These are phyloP conservation scores for Herpotrichia juniperi DNA, from an alignment of 2,329 filamentous ascomycete genomes.

Conservation along the genomic window DNA sequence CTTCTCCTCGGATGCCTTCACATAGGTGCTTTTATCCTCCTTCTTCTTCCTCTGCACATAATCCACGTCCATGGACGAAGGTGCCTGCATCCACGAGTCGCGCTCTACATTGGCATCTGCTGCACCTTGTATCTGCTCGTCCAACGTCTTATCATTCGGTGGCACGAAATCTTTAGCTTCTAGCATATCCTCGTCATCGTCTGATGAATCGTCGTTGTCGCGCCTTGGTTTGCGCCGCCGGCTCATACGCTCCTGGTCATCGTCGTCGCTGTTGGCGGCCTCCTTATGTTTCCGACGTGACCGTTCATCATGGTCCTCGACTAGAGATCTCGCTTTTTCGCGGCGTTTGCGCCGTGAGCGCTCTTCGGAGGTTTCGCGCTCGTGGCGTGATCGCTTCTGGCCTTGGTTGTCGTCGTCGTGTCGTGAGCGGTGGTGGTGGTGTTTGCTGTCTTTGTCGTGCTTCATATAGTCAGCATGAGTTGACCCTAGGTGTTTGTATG, in stretches of 20 bases:
- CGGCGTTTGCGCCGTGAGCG: constrained; percentile 53
- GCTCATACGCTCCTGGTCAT: constrained; percentile 39
- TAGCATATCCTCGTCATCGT: constrained; percentile 45
- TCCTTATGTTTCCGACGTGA: constrained; percentile 41
- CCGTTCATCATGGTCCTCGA: constrained; percentile 47
- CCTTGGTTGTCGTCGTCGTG: constrained; percentile 54
- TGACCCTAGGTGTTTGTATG: too few species aligned
- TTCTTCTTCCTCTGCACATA: constrained; percentile 72
- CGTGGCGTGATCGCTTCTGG: constrained; percentile 69
- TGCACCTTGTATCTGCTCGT: constrained; percentile 48
- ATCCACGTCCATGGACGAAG: constrained; percentile 81
- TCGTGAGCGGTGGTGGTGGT: constrained; percentile 47
- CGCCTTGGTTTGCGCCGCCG: constrained; percentile 40
- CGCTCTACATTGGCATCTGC: constrained; percentile 60
- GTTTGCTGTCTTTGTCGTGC: constrained; percentile 47
- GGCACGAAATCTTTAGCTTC: constrained; percentile 52
- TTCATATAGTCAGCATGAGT: not conserved
- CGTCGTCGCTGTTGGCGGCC: constrained; percentile 40
- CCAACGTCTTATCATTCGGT: constrained; percentile 51
- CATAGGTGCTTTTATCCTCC: constrained; percentile 49
- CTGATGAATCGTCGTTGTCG: constrained; percentile 38
- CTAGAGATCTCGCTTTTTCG: constrained; percentile 28
- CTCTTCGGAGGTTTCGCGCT: constrained; percentile 49
- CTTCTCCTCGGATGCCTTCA: constrained; percentile 55
- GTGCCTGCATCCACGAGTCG: constrained; percentile 94